phyloP scores from a whole-genome alignment of 805 yeast species.

The Metschnikowia lochheadii region DNA sequence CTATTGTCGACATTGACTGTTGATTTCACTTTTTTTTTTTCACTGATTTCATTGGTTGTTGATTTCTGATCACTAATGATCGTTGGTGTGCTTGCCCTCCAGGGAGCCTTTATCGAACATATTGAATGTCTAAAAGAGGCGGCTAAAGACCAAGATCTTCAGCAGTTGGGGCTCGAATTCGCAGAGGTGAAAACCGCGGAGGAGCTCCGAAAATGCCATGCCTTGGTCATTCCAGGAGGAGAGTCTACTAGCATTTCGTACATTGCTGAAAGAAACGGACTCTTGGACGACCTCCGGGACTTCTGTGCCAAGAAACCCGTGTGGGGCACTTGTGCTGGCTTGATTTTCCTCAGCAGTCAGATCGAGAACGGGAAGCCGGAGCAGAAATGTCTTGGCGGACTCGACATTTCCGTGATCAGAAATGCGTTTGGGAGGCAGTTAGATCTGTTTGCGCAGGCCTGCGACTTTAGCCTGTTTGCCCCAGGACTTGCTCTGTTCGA shows the following conservation, averaged over 20 bases:
- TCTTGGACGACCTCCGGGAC: slow-evolving; percentile 50
- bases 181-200: slow-evolving; percentile 49
- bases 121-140: slow-evolving; percentile 28
- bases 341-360: slow-evolving; percentile 58
- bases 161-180: slow-evolving; percentile 25
- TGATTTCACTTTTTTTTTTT: not conserved
- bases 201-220: slow-evolving; percentile 51
- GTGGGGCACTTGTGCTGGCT: slow-evolving; percentile 89
- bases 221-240: slow-evolving; percentile 69
- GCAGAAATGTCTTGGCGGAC: slow-evolving; percentile 58
- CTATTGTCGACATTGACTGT: not conserved
- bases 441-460: slow-evolving; percentile 52
- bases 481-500: slow-evolving; percentile 38
- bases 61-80: not conserved
- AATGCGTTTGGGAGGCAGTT: slow-evolving; percentile 79
- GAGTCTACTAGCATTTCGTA: slow-evolving; percentile 68
- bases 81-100: slow-evolving; percentile 72
- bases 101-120: slow-evolving; percentile 78
- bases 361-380: slow-evolving; percentile 50
- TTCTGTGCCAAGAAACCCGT: slow-evolving; percentile 52
- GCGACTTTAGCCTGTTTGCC: slow-evolving; percentile 45
- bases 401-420: slow-evolving; percentile 59
- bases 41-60: not conserved
- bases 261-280: slow-evolving; percentile 60
- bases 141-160: slow-evolving; percentile 8